These are phyloP conservation scores for Suillus americanus DNA, from an alignment of 768 basidiomycete species.

Conservation along the genomic window DNA sequence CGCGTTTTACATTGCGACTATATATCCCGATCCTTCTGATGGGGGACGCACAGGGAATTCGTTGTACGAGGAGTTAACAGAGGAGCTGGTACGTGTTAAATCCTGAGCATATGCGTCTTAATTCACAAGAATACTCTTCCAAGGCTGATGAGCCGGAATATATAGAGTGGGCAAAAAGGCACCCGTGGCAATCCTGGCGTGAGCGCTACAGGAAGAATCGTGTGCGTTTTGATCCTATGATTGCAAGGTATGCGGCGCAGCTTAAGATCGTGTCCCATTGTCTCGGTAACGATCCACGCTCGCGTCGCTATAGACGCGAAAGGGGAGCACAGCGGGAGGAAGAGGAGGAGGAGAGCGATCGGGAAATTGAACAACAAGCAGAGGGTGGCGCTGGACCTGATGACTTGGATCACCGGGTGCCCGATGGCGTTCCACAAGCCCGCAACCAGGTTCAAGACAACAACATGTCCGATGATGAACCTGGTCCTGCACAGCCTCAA, in stretches of 20 bases:
- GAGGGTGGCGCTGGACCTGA: background rate
- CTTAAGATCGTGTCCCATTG: constrained; percentile 19
- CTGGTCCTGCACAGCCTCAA: background rate
- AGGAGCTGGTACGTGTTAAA: constrained; percentile 43
- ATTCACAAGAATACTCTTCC: background rate
- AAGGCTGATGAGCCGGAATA: constrained; percentile 39
- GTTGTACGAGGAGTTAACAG: constrained; percentile 43
- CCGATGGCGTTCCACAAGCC: background rate
- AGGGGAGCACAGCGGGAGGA: constrained; percentile 5
- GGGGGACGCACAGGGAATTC: constrained; percentile 48
- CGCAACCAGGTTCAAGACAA: constrained; percentile 9
- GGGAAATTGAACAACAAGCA: background rate
- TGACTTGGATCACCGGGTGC: background rate
- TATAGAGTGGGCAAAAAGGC: constrained; percentile 35
- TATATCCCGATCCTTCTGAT: constrained; percentile 34
- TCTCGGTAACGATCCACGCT: constrained; percentile 24
- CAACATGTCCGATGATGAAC: background rate
- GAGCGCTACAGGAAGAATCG: constrained; percentile 54
- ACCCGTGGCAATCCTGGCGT: constrained; percentile 63
- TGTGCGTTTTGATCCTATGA: constrained; percentile 39
- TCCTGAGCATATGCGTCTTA: background rate
- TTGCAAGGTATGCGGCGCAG: constrained; percentile 30
- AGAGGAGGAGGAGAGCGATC: constrained; percentile 7
- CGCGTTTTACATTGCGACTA: constrained; percentile 47
- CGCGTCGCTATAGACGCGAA: constrained; percentile 6